phyloP scores from a whole-genome alignment of 257 asterid species.

The Catharanthus roseus region DNA sequence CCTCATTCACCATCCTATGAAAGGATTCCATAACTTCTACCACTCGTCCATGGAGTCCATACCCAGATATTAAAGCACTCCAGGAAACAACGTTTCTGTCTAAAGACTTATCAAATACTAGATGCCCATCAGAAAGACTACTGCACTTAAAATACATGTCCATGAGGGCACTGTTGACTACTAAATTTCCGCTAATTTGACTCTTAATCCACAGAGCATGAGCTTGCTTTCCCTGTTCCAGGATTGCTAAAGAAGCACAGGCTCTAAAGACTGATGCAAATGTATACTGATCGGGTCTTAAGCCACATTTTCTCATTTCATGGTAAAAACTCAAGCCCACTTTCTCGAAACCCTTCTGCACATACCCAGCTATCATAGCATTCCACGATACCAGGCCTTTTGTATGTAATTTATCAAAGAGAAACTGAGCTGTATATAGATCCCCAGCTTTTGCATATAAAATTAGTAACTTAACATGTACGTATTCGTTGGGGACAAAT shows the following conservation, averaged over 20 bases:
- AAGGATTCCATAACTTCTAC: slow-evolving; percentile 57
- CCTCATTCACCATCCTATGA: slow-evolving; percentile 73
- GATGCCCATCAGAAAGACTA: slow-evolving; percentile 61
- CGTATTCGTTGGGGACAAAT: slow-evolving; percentile 62
- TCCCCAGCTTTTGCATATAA: slow-evolving; percentile 82
- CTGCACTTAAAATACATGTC: slow-evolving; percentile 98
- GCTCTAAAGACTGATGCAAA: slow-evolving; percentile 87
- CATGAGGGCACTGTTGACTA: slow-evolving; percentile 78
- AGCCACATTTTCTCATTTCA: slow-evolving; percentile 58
- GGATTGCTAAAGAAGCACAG: slow-evolving; percentile 76
- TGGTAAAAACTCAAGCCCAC: slow-evolving; percentile 61
- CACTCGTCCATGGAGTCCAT: slow-evolving; percentile 76
- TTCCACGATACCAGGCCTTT: slow-evolving; percentile 75
- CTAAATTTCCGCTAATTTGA: slow-evolving; percentile 52
- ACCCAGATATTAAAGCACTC: slow-evolving; percentile 85
- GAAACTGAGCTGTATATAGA: slow-evolving; percentile 43
- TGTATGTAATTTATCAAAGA: slow-evolving; percentile 47
- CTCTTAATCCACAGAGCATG: slow-evolving; percentile 67
- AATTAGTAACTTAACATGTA: slow-evolving; percentile 69
- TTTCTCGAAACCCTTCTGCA: slow-evolving; percentile 73
- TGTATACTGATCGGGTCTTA: slow-evolving; percentile 80
- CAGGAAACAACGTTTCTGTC: slow-evolving; percentile 78
- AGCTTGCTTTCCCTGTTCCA: slow-evolving; percentile 83
- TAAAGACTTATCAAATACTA: slow-evolving; percentile 53
- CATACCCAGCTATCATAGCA: slow-evolving; percentile 75